phyloP scores from a whole-genome alignment of 176 grass and related monocot species.

The Phoenix roebelenii region DNA sequence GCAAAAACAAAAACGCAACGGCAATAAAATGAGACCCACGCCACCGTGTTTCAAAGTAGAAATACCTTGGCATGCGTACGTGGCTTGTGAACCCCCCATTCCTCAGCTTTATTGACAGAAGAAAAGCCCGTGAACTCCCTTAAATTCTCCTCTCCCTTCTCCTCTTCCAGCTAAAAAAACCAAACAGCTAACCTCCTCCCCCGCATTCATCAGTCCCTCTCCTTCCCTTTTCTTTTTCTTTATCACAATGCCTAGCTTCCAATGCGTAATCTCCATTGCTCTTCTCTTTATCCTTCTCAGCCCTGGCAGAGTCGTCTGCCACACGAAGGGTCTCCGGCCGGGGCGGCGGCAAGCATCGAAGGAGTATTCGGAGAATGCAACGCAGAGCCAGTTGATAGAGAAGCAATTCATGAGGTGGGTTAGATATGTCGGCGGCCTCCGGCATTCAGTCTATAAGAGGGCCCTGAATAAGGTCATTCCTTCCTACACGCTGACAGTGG shows the following conservation, averaged over 20 bases:
- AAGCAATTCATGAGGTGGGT: constrained; percentile 78
- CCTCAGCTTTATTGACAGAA: neutral
- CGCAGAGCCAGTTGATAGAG: constrained; percentile 44
- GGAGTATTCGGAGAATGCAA: constrained; percentile 48
- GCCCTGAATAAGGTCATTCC: constrained; percentile 39
- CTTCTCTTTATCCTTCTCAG: constrained; percentile 13
- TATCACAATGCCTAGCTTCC: constrained; percentile 20
- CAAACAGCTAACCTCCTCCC: neutral
- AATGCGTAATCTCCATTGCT: constrained; percentile 7
- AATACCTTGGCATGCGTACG: too few relatives aligned
- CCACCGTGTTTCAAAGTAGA: too few relatives aligned
- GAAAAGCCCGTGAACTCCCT: constrained; percentile 30
- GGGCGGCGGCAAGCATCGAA: constrained; percentile 14
- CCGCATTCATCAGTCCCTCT: neutral
- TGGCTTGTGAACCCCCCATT: too few relatives aligned
- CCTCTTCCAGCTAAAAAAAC: neutral
- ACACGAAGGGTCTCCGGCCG: constrained; percentile 44
- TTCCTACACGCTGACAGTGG: constrained; percentile 52
- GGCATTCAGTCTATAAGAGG: constrained; percentile 43
- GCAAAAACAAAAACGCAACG: too few relatives aligned
- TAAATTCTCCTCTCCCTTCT: neutral
- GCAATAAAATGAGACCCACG: too few relatives aligned
- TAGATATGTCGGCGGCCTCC: constrained; percentile 38
- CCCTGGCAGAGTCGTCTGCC: constrained; percentile 19
- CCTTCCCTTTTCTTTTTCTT: neutral